These are phyloP conservation scores for Omphalotus guepiniiformis DNA, from an alignment of 768 basidiomycete genomes.

Conservation along the genomic window DNA sequence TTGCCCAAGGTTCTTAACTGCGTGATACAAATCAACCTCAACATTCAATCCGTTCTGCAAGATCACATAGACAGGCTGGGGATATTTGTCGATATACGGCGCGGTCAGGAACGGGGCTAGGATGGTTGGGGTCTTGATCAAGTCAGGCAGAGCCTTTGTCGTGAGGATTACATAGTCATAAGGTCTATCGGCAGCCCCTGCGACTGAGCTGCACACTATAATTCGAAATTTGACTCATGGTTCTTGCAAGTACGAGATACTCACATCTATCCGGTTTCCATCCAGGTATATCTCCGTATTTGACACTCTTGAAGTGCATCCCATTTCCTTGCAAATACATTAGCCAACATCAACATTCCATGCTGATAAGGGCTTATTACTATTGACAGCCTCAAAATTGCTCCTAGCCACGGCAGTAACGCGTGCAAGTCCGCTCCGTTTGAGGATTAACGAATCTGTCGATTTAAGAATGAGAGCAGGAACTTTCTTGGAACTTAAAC, in stretches of 20 bases:
- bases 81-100: constrained; percentile 39
- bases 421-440: constrained; percentile 52
- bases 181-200: constrained; percentile 52
- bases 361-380: constrained; percentile 22
- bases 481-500: not conserved
- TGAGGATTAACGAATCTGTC: constrained; percentile 52
- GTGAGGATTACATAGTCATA: constrained; percentile 66
- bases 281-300: constrained; percentile 51
- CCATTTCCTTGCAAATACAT: too few species aligned
- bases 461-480: not conserved
- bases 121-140: constrained; percentile 50
- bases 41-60: constrained; percentile 73
- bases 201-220: constrained; percentile 54
- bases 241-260: constrained; percentile 16
- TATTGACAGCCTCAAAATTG: constrained; percentile 54
- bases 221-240: not conserved
- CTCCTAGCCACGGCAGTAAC: constrained; percentile 74
- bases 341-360: not conserved
- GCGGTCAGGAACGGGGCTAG: constrained; percentile 51
- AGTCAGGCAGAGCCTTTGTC: constrained; percentile 70
- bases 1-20: constrained; percentile 36
- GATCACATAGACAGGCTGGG: constrained; percentile 57
- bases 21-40: constrained; percentile 60
- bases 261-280: constrained; percentile 66
- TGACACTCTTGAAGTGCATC: constrained; percentile 52